These are phyloP conservation scores for Kwoniella dendrophila DNA, from an alignment of 768 basidiomycete genomes.

Conservation along the genomic window DNA sequence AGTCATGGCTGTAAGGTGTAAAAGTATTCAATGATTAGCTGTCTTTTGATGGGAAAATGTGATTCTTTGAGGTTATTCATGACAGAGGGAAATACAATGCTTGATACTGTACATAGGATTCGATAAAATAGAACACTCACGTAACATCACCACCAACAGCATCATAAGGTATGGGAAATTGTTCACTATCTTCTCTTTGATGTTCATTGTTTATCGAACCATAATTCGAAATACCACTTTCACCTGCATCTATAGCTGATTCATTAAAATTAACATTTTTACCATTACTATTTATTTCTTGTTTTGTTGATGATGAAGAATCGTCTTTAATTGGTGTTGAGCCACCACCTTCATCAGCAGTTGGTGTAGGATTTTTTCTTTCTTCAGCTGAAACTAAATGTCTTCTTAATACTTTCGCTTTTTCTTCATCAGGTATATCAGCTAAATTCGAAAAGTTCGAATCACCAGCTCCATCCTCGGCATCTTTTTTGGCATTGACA, in stretches of 20 bases:
- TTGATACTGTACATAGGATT: no score
- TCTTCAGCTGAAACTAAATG: slow-evolving; percentile 80
- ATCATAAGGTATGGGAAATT: slow-evolving; percentile 85
- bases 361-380: slow-evolving; percentile 55
- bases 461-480: slow-evolving; percentile 20
- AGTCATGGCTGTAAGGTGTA: slow-evolving; percentile 63
- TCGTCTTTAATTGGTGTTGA: slow-evolving; percentile 2
- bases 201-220: slow-evolving; percentile 22
- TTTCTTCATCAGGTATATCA: slow-evolving; percentile 73
- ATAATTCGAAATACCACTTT: slow-evolving; percentile 26
- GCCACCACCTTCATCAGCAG: slow-evolving; percentile 32
- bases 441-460: slow-evolving; percentile 42
- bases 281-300: not conserved
- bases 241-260: slow-evolving; percentile 1
- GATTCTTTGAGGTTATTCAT: no score
- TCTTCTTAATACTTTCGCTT: slow-evolving; percentile 73
- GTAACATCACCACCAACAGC: slow-evolving; percentile 88
- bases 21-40: slow-evolving; percentile 2
- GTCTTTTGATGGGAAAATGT: not conserved
- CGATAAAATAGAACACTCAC: no score
- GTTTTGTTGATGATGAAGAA: not conserved
- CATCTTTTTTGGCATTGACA: slow-evolving; percentile 5
- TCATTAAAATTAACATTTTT: slow-evolving; percentile 18
- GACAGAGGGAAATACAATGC: no score
- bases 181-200: slow-evolving; percentile 63